These are phyloP conservation scores for Rhodofomes roseus DNA, from an alignment of 1,284 basidiomycete genomes.

Conservation along the genomic window DNA sequence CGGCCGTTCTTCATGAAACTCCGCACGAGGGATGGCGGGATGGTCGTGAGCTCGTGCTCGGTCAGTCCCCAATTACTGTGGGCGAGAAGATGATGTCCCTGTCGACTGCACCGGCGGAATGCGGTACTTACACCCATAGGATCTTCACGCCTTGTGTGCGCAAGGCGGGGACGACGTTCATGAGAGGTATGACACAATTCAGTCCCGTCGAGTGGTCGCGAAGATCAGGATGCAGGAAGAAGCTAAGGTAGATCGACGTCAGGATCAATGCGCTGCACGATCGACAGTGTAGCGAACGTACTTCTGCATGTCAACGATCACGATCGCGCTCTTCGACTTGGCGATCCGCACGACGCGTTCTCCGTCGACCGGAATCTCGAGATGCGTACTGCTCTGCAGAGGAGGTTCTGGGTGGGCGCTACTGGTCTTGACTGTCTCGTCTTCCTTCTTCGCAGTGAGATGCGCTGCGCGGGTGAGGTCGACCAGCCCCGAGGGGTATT, in stretches of 20 bases:
- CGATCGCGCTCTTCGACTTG: slow-evolving; percentile 46
- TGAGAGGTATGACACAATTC: slow-evolving; percentile 52
- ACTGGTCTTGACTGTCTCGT: slow-evolving; percentile 5
- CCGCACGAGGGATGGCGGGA: slow-evolving; percentile 53
- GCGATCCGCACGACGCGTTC: slow-evolving; percentile 49
- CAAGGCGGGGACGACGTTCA: slow-evolving; percentile 45
- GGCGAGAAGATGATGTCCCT: background rate
- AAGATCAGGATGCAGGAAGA: slow-evolving; percentile 62
- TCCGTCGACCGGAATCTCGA: slow-evolving; percentile 52
- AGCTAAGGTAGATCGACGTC: slow-evolving; percentile 34
- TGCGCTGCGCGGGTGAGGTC: slow-evolving; percentile 52
- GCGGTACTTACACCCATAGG: slow-evolving; percentile 55
- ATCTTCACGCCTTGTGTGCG: slow-evolving; percentile 55
- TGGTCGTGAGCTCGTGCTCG: slow-evolving; percentile 54
- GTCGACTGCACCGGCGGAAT: background rate
- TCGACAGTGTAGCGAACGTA: slow-evolving; percentile 27
- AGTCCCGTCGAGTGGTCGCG: slow-evolving; percentile 54
- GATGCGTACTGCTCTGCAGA: slow-evolving; percentile 35
- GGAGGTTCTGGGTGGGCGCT: slow-evolving; percentile 27
- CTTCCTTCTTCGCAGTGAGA: slow-evolving; percentile 21
- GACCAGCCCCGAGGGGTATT: slow-evolving; percentile 61
- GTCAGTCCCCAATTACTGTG: slow-evolving; percentile 69
- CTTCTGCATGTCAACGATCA: slow-evolving; percentile 76
- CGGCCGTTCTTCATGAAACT: slow-evolving; percentile 47
- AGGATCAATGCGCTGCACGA: background rate